Evolutionary conservation across 164 flowering plant species (phyloP), one percentile per base, ranked within the genome.

Genomic region (Santalum album): DNA sequence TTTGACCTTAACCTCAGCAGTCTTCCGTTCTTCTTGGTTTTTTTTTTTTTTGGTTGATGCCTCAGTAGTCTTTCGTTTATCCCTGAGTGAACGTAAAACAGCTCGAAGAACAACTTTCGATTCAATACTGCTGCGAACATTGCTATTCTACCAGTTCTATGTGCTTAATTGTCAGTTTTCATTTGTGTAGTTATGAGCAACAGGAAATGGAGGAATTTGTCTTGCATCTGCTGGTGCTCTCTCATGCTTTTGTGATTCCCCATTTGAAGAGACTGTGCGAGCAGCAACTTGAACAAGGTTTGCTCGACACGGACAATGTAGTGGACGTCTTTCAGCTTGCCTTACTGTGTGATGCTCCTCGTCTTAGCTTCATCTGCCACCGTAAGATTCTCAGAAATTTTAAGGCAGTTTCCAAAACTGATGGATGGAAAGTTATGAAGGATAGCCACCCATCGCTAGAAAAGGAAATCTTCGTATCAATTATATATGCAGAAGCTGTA

Each of bases 361-460:
- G 92, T 15, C 88, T 91, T 23, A 44, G 75, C 74, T 45, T 91
- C 51, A 53, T 86, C 16, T 82, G 88, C 56, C 85, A 79, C 48
- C 85, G 87, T 9, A 66, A 78, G 73, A 76, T 82, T 58, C 17
- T 77, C 11, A 61, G 59, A 35, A 71, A 70, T 68, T 76, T 86
- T 67, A 82, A 74, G 70, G 64, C 61, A 12, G 75, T 88, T 43
- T 56, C 75, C 20, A 62, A 62, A 15, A 65, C 87, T 0, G 87
- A 86, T 43, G 95, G 87, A 36, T 91, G 98, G 98, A 68, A 58
- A 52, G 84, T 42, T 24, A 82, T 91, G 95, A 78, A 72, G 69
- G 27, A 74, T 51, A 81, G 90, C 67, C 87, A 88, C 35, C 96
- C 98, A 6, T 45, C 55, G 9, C 84, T 88, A 4, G 92, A 88